phyloP scores from a whole-genome alignment of 768 basidiomycete genomes.

The Lentinus tigrinus region DNA sequence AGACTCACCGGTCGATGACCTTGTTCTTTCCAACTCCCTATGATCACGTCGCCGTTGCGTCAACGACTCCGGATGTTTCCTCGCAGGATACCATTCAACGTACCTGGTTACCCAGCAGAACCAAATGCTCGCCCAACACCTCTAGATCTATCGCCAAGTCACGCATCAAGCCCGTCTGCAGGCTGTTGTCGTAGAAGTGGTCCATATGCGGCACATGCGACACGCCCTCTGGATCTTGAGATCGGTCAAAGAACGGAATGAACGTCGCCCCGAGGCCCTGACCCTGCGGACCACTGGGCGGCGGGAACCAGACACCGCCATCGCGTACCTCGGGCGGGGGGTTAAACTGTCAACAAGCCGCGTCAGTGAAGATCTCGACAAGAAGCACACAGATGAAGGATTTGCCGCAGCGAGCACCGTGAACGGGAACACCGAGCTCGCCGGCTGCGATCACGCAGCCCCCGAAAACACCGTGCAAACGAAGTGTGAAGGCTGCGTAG shows the following conservation, averaged over 20 bases:
- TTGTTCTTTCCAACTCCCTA: conserved; percentile 74
- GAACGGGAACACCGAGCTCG: not conserved
- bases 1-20: conserved; percentile 55
- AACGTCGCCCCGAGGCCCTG: conserved; percentile 31
- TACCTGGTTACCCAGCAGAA: conserved; percentile 68
- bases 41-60: not conserved
- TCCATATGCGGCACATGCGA: conserved; percentile 69
- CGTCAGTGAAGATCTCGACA: not conserved
- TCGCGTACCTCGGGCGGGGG: conserved; percentile 43
- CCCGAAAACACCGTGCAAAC: no score
- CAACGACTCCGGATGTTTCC: not conserved
- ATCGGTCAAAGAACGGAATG: conserved; percentile 50
- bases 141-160: conserved; percentile 65
- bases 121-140: conserved; percentile 60
- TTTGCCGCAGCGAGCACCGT: not conserved
- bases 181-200: conserved; percentile 67
- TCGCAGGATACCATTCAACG: not conserved
- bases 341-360: conserved; percentile 39
- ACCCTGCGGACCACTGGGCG: conserved; percentile 33
- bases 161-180: conserved; percentile 66
- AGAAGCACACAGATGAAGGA: not conserved
- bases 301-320: conserved; percentile 47
- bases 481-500: not conserved
- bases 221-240: conserved; percentile 52
- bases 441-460: no score